Base-by-base conservation (phyloP, 352 stramenopile genomes). In the Phytophthora crassamura region DNA sequence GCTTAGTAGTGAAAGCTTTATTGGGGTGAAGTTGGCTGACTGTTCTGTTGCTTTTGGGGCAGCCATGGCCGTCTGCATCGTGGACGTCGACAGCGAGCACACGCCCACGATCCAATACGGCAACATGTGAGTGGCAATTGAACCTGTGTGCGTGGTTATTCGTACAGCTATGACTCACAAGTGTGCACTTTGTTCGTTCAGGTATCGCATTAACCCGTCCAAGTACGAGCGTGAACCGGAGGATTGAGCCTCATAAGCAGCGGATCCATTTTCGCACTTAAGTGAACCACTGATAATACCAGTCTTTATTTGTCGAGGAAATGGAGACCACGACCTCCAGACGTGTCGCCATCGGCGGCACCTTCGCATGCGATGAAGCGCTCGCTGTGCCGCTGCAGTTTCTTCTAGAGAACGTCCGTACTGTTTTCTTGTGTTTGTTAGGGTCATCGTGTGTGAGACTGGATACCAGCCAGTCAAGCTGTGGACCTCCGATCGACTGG, bases 31-130 rank as follows among this genome's bases (percentile, higher is more conserved):
- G 6, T 20, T 34, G 42, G 36, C 10, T 30, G 35, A 30, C 56
- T 58, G 18, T 34, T 48, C 28, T 49, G n/a, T 32, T 47, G 16
- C 14, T n/a, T 55, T 39, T 42, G 8, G 61, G 42, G 7, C 66
- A 94, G 85, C 85, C 4, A 94, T 94, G 85, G 83, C 81, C 4
- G 85, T 94, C 36, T 92, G 83, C 39, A 94, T 94, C 39, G 83
- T 94, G 28, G 85, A 94, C 57, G 85, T 94, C 34, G 85, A 94
- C 70, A 91, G 77, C 67, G 81, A 94, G 50, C 85, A 94, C 69
- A 85, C 85, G 14, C 85, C 85, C 10, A 92, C 83, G 8, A 84
- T 92, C 41, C 85, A 94, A 64, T 94, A 89, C 55, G 85, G 85
- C 59, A 91, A 94, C 69, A 94, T 94, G 85, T 94, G 69, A 28